These are phyloP conservation scores for Brassica nigra DNA, from an alignment of 345 rosid species.

Conservation along the genomic window DNA sequence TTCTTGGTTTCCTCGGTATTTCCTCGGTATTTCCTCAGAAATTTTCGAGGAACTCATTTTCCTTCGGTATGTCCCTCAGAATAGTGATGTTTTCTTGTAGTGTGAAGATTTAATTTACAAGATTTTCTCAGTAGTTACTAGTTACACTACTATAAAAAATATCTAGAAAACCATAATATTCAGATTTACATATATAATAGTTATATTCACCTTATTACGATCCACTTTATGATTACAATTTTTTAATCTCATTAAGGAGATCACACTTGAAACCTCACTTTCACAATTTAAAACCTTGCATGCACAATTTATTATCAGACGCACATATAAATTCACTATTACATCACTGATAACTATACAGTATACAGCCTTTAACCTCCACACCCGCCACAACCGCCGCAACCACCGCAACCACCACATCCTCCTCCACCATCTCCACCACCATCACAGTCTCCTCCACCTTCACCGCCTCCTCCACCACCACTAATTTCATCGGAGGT, in stretches of 20 bases:
- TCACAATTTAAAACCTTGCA: slow-evolving; percentile 1
- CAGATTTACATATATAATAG: neutral
- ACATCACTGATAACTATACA: neutral
- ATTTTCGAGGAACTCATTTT: no score
- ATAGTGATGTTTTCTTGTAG: no score
- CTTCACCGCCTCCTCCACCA: neutral
- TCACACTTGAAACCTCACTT: neutral
- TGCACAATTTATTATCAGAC: neutral
- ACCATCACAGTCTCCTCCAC: neutral
- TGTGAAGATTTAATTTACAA: neutral
- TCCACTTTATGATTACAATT: neutral
- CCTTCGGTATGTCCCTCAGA: no score
- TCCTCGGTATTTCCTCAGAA: no score
- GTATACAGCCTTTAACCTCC: slow-evolving; percentile 6
- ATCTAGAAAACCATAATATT: neutral
- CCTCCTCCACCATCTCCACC: slow-evolving; percentile 19
- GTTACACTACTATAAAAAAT: neutral
- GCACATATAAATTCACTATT: neutral
- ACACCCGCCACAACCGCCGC: slow-evolving; percentile 25
- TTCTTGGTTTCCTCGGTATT: no score
- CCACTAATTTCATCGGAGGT: neutral
- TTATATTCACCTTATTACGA: neutral
- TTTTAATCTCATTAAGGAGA: neutral
- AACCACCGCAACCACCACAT: slow-evolving; percentile 22
- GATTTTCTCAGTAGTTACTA: neutral